Percentiles rank a stretch among this genome's conserved stretches.
Conservation (phyloP, 768 basidiomycete genomes). For the Pulveroboletus sp. region DNA sequence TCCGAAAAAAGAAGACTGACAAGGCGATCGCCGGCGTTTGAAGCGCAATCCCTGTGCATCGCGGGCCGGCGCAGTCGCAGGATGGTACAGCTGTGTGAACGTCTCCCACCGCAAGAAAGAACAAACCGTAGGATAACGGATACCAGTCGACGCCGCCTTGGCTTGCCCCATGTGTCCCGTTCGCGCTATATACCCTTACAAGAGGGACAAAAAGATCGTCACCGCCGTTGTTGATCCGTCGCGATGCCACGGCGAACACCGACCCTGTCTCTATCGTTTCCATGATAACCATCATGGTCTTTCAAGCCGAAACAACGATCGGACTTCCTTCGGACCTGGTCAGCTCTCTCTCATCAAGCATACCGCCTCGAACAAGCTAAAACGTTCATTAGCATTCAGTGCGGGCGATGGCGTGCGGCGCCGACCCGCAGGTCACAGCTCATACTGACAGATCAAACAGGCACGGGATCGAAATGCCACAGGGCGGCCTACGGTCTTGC, state of each 20-base stretch:
- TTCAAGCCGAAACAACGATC: neutral
- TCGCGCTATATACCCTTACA: neutral
- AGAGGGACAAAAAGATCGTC: neutral
- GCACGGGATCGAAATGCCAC: neutral
- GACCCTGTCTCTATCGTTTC: conserved; percentile 7
- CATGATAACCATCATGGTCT: conserved; percentile 1
- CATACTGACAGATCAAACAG: neutral
- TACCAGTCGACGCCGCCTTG: neutral
- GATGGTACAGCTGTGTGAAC: conserved; percentile 3
- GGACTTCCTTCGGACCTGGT: neutral
- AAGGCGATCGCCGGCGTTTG: too few relatives aligned
- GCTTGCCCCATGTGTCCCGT: neutral
- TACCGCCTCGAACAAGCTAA: neutral
- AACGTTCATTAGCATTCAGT: neutral
- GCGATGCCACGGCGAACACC: conserved; percentile 2
- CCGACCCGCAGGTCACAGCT: conserved; percentile 1
- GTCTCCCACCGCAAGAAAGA: neutral
- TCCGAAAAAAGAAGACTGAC: too few relatives aligned
- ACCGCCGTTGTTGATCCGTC: conserved; percentile 3
- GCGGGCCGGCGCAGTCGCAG: neutral
- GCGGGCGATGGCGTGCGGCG: neutral
- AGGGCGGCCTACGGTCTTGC: neutral
- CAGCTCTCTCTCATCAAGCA: too few relatives aligned
- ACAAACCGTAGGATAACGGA: neutral
- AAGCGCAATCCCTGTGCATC: too few relatives aligned